Conservation (phyloP, 768 basidiomycete genomes). For the Candolleomyces aberdarensis region DNA sequence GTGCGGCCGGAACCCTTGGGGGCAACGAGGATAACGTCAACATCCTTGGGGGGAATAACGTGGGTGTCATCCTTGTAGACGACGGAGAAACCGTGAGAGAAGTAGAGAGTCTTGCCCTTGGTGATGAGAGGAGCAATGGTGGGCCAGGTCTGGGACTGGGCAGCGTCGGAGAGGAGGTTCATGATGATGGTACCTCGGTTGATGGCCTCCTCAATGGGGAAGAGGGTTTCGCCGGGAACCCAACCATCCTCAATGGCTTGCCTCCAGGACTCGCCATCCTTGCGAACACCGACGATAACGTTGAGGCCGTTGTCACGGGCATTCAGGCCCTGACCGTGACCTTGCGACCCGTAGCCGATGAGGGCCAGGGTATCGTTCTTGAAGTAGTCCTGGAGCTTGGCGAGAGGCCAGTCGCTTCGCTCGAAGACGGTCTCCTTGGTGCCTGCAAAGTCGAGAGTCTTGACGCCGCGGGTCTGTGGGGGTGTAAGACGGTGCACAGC, state of each 20-base stretch:
- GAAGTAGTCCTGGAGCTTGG: constrained; percentile 99
- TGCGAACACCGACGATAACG: constrained; percentile 97
- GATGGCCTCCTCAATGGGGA: constrained; percentile 98
- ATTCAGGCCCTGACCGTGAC: constrained; percentile 97
- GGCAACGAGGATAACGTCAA: constrained; percentile 98
- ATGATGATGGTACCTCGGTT: constrained; percentile 96
- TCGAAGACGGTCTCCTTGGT: constrained; percentile 93
- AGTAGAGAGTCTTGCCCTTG: constrained; percentile 99
- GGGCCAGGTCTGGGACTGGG: constrained; percentile 97
- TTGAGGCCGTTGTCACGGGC: constrained; percentile 99
- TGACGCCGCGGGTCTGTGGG: constrained; percentile 70
- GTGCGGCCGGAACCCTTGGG: constrained; percentile 99
- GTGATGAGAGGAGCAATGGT: constrained; percentile 90
- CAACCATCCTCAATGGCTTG: constrained; percentile 96
- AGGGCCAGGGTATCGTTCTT: constrained; percentile 99
- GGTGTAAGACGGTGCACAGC: constrained; percentile 5
- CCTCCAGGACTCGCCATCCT: constrained; percentile 95
- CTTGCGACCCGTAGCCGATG: constrained; percentile 98
- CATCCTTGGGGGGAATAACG: constrained; percentile 86
- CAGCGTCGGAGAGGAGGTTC: constrained; percentile 99
- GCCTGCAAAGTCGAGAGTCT: constrained; percentile 96
- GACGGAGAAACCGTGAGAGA: constrained; percentile 99
- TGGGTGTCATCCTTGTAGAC: constrained; percentile 98
- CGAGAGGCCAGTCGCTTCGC: constrained; percentile 95
- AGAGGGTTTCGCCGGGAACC: constrained; percentile 97